Evolutionary conservation across 441 rosid genomes (phyloP).

Genomic region (Eutrema salsugineum): DNA sequence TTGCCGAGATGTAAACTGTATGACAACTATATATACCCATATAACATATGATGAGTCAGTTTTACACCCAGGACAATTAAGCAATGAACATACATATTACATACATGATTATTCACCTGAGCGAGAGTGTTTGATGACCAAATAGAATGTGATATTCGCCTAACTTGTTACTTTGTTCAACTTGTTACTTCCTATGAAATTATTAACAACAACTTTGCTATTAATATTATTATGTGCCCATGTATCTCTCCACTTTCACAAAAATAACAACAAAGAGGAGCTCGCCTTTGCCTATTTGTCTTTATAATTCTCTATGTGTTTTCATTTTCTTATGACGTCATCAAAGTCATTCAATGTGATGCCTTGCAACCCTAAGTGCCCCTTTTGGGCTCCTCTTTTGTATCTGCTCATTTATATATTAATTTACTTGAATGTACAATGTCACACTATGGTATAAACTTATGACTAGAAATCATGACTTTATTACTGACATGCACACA

Average conservation of each 20-base stretch:
- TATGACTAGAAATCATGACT: conserved; percentile 3
- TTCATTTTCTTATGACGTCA: conserved; percentile 31
- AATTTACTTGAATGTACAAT: conserved; percentile 16
- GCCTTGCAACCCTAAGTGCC: conserved; percentile 27
- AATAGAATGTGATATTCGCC: background rate
- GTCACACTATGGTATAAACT: conserved; percentile 23
- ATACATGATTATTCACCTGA: background rate
- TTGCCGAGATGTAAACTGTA: background rate
- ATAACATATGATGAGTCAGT: background rate
- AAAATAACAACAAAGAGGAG: conserved; percentile 25
- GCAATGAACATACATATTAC: background rate
- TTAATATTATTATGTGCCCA: conserved; percentile 18
- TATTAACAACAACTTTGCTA: background rate
- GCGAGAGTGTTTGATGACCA: background rate
- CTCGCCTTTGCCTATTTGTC: conserved; percentile 20
- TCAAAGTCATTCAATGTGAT: conserved; percentile 26
- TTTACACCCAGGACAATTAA: background rate
- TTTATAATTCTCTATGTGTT: conserved; percentile 24
- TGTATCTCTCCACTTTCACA: conserved; percentile 32
- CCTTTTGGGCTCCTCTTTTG: conserved; percentile 22
- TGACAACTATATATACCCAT: background rate
- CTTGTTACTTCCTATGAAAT: conserved; percentile 3
- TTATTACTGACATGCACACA: conserved; percentile 35
- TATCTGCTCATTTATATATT: background rate
- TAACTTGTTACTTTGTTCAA: background rate